Conservation (phyloP, 495 filamentous ascomycete species). For the Hypomontagnella monticulosa region DNA sequence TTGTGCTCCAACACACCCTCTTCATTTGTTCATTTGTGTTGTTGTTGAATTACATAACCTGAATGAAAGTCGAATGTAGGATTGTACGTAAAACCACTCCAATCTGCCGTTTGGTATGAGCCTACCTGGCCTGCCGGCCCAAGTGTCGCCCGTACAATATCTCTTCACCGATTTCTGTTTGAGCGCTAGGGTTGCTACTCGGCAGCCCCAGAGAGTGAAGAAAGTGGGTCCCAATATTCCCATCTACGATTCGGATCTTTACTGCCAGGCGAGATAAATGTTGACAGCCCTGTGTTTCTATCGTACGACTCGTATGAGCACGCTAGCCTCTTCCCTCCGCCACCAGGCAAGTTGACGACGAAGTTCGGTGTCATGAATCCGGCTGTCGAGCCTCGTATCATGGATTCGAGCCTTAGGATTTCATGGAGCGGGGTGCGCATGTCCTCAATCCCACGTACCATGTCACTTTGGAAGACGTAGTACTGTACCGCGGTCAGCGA, state of each 20-base stretch:
- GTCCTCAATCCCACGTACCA: constrained; percentile 56
- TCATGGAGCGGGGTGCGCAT: constrained; percentile 55
- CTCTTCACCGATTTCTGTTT: too few species aligned
- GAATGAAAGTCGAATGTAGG: too few species aligned
- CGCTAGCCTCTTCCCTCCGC: constrained; percentile 57
- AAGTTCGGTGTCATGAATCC: constrained; percentile 59
- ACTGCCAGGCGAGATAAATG: constrained; percentile 48
- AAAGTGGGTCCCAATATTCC: constrained; percentile 63
- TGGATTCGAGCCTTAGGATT: constrained; percentile 51
- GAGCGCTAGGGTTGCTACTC: too few species aligned
- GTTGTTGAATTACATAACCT: too few species aligned
- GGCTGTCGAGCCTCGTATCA: constrained; percentile 54
- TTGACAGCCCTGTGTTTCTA: constrained; percentile 43
- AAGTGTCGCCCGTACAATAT: too few species aligned
- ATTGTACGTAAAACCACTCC: too few species aligned
- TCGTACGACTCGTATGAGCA: constrained; percentile 50
- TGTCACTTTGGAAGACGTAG: constrained; percentile 56
- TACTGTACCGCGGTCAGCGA: constrained; percentile 37
- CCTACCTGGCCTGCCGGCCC: too few species aligned
- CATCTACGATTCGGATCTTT: constrained; percentile 48
- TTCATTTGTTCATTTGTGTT: too few species aligned
- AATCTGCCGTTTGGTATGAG: too few species aligned
- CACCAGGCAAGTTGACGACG: constrained; percentile 58
- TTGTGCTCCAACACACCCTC: too few species aligned
- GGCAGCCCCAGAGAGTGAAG: too few species aligned